phyloP scores from a whole-genome alignment of 1,284 basidiomycete genomes.

The Termitomyces sp. region DNA sequence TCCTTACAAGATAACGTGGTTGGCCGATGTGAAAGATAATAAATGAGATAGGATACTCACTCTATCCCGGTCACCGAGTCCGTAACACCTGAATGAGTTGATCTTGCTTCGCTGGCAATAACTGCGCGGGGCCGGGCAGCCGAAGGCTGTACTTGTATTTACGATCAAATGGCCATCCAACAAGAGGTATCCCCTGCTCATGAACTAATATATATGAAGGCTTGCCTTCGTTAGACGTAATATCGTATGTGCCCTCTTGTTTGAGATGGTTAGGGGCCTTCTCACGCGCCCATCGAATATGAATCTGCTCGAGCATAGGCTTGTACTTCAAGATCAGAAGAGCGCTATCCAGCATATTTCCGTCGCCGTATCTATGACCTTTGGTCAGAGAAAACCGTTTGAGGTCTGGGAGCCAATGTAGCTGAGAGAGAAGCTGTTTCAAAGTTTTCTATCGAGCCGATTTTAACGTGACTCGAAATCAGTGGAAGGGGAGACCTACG shows the following conservation, averaged over 20 bases:
- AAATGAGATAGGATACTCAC: neutral
- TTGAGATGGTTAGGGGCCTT: slow-evolving; percentile 41
- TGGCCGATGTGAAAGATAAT: neutral
- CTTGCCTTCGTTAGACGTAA: slow-evolving; percentile 12
- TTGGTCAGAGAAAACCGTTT: slow-evolving; percentile 40
- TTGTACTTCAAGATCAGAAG: slow-evolving; percentile 29
- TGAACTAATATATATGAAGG: slow-evolving; percentile 19
- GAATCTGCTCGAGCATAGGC: slow-evolving; percentile 33
- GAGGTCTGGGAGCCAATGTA: slow-evolving; percentile 31
- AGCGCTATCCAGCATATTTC: slow-evolving; percentile 37
- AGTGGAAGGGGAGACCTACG: slow-evolving; percentile 21
- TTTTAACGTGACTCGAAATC: neutral
- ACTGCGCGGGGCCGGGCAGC: neutral
- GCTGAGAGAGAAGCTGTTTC: slow-evolving; percentile 29
- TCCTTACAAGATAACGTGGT: neutral
- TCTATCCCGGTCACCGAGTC: neutral
- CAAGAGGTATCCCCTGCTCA: slow-evolving; percentile 32
- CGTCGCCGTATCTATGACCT: slow-evolving; percentile 38
- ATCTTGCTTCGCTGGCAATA: neutral
- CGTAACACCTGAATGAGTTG: slow-evolving; percentile 4
- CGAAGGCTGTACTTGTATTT: slow-evolving; percentile 18
- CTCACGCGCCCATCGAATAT: slow-evolving; percentile 41
- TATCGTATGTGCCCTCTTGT: slow-evolving; percentile 38
- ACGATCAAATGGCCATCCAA: slow-evolving; percentile 29
- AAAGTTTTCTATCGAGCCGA: slow-evolving; percentile 28